A percentile compares a stretch with the other conserved stretches of the same genome.
Conservation (phyloP, 805 yeast species). For the Zygoascus biomembranicola region DNA sequence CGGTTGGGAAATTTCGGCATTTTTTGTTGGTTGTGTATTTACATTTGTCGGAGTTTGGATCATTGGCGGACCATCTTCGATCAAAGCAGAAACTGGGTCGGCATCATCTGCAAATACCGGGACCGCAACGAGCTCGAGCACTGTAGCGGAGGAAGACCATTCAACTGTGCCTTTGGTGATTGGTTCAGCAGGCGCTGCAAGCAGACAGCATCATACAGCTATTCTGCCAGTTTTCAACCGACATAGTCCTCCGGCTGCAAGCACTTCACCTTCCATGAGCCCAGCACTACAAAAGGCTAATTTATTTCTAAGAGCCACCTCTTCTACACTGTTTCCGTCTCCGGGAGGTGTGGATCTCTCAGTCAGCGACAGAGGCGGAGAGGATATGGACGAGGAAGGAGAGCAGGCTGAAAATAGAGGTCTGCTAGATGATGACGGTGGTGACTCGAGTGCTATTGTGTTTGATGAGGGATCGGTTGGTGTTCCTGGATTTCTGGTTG, state of each 20-base stretch:
- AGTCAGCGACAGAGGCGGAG: neutral
- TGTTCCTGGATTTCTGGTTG: neutral
- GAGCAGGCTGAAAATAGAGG: neutral
- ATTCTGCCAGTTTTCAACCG: neutral
- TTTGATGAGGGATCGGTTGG: neutral
- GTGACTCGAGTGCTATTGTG: neutral
- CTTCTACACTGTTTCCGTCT: neutral
- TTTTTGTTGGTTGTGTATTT: slow-evolving; percentile 30
- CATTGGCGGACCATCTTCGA: slow-evolving; percentile 16
- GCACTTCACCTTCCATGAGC: neutral
- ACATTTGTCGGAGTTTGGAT: slow-evolving; percentile 37
- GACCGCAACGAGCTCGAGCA: neutral
- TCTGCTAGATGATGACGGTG: neutral
- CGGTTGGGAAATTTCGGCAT: slow-evolving; percentile 17
- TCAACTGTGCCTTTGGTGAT: neutral
- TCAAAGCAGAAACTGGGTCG: neutral
- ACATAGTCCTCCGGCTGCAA: neutral
- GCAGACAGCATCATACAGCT: neutral
- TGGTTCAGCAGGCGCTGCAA: neutral
- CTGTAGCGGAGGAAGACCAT: neutral
- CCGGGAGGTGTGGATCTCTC: neutral
- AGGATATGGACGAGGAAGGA: neutral
- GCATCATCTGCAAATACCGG: neutral
- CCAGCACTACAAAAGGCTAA: neutral
- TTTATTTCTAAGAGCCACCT: neutral